A percentile compares a stretch with the other conserved stretches of the same genome.
Evolutionary conservation across 1,139 yeast species (phyloP).

Genomic region (Dujonia santamariae): DNA sequence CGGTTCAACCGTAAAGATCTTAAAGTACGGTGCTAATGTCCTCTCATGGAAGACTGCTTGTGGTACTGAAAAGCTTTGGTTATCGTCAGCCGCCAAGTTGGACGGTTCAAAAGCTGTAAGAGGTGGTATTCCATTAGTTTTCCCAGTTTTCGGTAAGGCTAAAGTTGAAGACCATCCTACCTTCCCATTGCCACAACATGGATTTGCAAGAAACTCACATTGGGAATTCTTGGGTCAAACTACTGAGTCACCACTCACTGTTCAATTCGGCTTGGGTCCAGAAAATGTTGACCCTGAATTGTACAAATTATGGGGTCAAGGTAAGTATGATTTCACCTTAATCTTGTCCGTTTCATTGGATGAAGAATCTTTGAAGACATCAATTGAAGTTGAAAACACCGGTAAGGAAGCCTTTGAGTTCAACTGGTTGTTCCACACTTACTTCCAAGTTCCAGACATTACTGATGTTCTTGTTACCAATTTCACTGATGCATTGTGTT

Average conservation of each 20-base stretch:
- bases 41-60: conserved; percentile 68
- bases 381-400: conserved; percentile 72
- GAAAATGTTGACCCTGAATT: conserved; percentile 70
- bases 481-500: conserved; percentile 64
- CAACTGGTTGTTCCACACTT: conserved; percentile 96
- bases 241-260: conserved; percentile 52
- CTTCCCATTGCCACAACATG: conserved; percentile 79
- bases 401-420: conserved; percentile 68
- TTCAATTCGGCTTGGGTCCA: conserved; percentile 87
- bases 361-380: conserved; percentile 54
- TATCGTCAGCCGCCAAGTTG: conserved; percentile 70
- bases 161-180: conserved; percentile 37
- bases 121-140: conserved; percentile 95
- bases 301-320: conserved; percentile 49
- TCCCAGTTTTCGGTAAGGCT: conserved; percentile 88
- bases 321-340: conserved; percentile 68
- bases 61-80: conserved; percentile 66
- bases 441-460: conserved; percentile 71
- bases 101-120: conserved; percentile 93
- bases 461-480: conserved; percentile 76
- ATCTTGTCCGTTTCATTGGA: conserved; percentile 63
- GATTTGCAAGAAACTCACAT: conserved; percentile 82
- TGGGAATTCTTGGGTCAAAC: conserved; percentile 95
- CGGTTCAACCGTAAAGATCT: conserved; percentile 58
- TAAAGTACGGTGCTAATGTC: conserved; percentile 87